These are phyloP conservation scores for Sarcomyxa edulis DNA, from an alignment of 768 basidiomycete genomes.

Conservation along the genomic window DNA sequence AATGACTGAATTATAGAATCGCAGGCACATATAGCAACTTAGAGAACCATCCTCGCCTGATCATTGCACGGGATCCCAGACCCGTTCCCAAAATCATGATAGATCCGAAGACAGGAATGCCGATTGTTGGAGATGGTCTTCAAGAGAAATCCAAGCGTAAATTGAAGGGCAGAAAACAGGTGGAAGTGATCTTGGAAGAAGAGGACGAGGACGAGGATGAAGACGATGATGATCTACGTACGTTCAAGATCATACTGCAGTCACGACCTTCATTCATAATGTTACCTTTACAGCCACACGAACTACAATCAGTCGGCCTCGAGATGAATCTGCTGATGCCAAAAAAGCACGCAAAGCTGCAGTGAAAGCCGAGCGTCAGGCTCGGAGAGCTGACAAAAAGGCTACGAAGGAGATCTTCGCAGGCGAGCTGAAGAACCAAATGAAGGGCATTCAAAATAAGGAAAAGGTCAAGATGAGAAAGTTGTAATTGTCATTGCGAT, in stretches of 20 bases:
- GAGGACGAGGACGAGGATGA: too few relatives aligned
- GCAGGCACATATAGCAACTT: constrained; percentile 94
- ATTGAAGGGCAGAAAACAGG: constrained; percentile 4
- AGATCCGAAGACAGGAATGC: constrained; percentile 76
- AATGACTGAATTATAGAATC: constrained; percentile 4
- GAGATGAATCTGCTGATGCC: constrained; percentile 71
- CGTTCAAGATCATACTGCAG: not conserved
- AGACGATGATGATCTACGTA: constrained; percentile 15
- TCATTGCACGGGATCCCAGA: constrained; percentile 57
- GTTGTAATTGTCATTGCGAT: too few relatives aligned
- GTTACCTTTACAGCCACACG: constrained; percentile 17
- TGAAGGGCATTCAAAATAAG: constrained; percentile 42
- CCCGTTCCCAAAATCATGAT: constrained; percentile 60
- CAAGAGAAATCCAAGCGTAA: constrained; percentile 15
- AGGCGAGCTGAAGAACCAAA: constrained; percentile 58
- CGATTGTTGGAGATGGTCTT: constrained; percentile 38
- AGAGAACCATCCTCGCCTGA: constrained; percentile 92
- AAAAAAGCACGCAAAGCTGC: constrained; percentile 69
- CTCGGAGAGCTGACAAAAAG: constrained; percentile 65
- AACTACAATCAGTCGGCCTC: constrained; percentile 62
- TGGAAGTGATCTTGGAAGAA: constrained; percentile 6
- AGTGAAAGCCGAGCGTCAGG: constrained; percentile 61
- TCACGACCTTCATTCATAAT: not conserved
- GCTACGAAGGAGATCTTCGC: constrained; percentile 56
- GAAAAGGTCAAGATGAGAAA: constrained; percentile 37